A percentile compares a stretch with the other conserved stretches of the same genome.
phyloP scores from a whole-genome alignment of 257 asterid species.

The Salvia miltiorrhiza region DNA sequence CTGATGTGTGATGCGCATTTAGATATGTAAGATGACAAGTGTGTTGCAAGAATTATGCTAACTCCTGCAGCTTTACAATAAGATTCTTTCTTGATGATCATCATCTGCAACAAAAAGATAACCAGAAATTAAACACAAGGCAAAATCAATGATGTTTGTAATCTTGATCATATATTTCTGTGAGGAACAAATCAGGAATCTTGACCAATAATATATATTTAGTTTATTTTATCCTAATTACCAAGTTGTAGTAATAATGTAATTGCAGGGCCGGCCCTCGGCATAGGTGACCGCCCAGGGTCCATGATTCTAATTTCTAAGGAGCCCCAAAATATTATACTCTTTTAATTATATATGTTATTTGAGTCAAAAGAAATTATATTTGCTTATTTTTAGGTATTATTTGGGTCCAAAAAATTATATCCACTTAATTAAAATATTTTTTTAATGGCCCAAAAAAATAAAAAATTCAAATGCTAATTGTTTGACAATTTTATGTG shows the following conservation, averaged over 20 bases:
- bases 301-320: no score
- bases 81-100: slow-evolving; percentile 19
- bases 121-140: background rate
- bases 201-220: background rate
- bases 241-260: background rate
- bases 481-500: no score
- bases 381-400: no score
- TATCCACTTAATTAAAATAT: no score
- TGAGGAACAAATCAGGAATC: background rate
- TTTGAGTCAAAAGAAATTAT: no score
- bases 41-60: slow-evolving; percentile 3
- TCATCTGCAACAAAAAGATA: background rate
- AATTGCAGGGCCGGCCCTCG: no score
- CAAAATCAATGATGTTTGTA: background rate
- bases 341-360: no score
- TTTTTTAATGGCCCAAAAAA: no score
- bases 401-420: no score
- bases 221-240: background rate
- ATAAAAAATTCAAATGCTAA: no score
- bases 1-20: background rate
- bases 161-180: background rate
- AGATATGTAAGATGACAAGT: slow-evolving; percentile 19
- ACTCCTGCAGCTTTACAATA: background rate
- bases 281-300: no score
- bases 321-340: no score